phyloP scores from a whole-genome alignment of 169 alveolate genomes.

The Toxoplasma gondii region DNA sequence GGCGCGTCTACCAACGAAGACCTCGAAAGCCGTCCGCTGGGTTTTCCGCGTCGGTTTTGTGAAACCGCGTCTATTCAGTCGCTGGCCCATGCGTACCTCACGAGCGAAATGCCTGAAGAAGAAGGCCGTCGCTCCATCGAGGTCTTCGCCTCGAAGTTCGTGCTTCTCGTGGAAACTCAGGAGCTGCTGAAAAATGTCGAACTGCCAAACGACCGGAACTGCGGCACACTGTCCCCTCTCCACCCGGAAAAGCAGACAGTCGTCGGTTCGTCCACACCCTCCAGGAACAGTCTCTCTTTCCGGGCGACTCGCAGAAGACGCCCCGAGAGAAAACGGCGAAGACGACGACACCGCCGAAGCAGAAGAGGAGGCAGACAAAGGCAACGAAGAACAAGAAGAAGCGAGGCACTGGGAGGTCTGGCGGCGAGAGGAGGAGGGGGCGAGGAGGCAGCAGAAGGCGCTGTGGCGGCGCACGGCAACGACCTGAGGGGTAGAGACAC shows the following conservation, averaged over 20 bases:
- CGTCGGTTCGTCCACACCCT: not conserved
- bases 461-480: not conserved
- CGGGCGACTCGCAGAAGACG: not conserved
- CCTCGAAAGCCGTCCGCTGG: too few species aligned
- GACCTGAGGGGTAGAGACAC: not conserved
- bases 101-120: not conserved
- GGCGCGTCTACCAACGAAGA: too few species aligned
- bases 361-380: not conserved
- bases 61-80: too few species aligned
- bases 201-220: not conserved
- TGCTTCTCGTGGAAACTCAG: not conserved
- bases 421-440: not conserved
- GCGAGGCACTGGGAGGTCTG: not conserved
- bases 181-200: not conserved
- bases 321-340: not conserved
- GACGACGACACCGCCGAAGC: not conserved
- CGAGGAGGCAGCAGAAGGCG: slow-evolving; percentile 15
- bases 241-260: not conserved
- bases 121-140: not conserved
- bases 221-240: not conserved
- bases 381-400: not conserved
- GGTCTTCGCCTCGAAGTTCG: not conserved
- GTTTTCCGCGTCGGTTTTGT: too few species aligned
- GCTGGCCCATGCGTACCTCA: too few species aligned
- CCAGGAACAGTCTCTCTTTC: not conserved